Evolutionary conservation across 2,329 filamentous ascomycete species (phyloP).

Genomic region (Fusarium abutilonis): DNA sequence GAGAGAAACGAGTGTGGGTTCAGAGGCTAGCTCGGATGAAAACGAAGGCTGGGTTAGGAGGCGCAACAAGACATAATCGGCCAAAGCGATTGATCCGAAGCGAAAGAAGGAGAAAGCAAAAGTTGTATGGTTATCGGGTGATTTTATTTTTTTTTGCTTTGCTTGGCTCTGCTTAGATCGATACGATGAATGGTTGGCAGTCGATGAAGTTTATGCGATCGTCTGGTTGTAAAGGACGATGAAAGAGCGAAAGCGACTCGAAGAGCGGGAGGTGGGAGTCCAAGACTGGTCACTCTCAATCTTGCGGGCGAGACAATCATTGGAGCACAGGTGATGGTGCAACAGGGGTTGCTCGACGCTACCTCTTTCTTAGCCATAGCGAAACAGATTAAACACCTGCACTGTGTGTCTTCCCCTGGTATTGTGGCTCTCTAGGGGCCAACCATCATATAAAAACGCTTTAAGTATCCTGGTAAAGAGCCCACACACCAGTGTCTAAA

Average conservation of each 20-base stretch:
- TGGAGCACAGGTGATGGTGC: slow-evolving; percentile 37
- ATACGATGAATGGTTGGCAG: slow-evolving; percentile 24
- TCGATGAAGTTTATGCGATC: slow-evolving; percentile 41
- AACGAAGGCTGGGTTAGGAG: slow-evolving; percentile 46
- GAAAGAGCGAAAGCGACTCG: slow-evolving; percentile 39
- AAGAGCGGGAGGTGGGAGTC: slow-evolving; percentile 31
- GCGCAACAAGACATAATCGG: slow-evolving; percentile 52
- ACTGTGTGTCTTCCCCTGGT: slow-evolving; percentile 38
- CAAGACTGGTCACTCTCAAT: slow-evolving; percentile 27
- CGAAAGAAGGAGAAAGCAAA: slow-evolving; percentile 29
- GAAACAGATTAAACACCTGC: slow-evolving; percentile 41
- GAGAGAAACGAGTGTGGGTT: slow-evolving; percentile 55
- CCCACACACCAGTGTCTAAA: slow-evolving; percentile 30
- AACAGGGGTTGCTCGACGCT: slow-evolving; percentile 39
- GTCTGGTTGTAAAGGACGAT: slow-evolving; percentile 40
- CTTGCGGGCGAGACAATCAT: slow-evolving; percentile 37
- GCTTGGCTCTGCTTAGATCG: slow-evolving; percentile 13
- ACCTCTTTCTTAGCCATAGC: slow-evolving; percentile 39
- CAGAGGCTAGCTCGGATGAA: slow-evolving; percentile 59
- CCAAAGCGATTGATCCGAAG: slow-evolving; percentile 42
- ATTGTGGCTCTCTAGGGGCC: slow-evolving; percentile 7
- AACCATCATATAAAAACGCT: slow-evolving; percentile 19
- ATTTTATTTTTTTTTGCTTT: slow-evolving; percentile 2
- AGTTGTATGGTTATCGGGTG: slow-evolving; percentile 13
- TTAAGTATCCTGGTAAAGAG: slow-evolving; percentile 15